Evolutionary conservation across 2,329 filamentous ascomycete genomes (phyloP).

Genomic region (Beauveria medogensis): DNA sequence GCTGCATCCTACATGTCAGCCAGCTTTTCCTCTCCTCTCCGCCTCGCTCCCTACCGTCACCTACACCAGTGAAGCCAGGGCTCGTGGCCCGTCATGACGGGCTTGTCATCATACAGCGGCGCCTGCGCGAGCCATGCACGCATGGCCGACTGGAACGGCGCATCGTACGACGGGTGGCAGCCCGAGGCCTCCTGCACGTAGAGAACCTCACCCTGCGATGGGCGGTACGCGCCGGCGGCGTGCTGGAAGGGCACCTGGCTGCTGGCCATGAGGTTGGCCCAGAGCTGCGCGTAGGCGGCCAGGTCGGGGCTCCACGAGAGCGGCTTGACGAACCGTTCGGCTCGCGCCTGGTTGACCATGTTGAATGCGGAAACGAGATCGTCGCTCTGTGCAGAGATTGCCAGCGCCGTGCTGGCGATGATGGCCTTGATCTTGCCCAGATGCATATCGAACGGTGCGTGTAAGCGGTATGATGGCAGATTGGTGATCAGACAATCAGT

Average conservation of each 20-base stretch:
- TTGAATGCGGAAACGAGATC: conserved; percentile 20
- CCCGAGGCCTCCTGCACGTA: conserved; percentile 23
- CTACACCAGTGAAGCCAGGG: conserved; percentile 30
- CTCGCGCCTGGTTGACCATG: conserved; percentile 25
- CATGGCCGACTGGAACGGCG: conserved; percentile 22
- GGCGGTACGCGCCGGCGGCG: conserved; percentile 22
- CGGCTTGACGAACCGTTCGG: conserved; percentile 19
- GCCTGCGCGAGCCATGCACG: conserved; percentile 25
- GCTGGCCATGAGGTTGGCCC: conserved; percentile 26
- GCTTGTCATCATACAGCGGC: conserved; percentile 21
- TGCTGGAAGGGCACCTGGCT: conserved; percentile 24
- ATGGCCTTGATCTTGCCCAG: conserved; percentile 9
- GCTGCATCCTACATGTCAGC: conserved; percentile 19
- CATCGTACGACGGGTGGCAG: conserved; percentile 22
- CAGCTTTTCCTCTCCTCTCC: neutral
- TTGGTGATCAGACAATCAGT: neutral
- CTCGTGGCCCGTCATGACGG: conserved; percentile 25
- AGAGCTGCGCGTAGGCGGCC: conserved; percentile 25
- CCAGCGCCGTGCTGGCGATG: conserved; percentile 7
- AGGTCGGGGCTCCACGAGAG: conserved; percentile 24
- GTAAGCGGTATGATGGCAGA: neutral
- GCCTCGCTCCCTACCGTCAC: conserved; percentile 2
- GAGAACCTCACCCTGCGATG: conserved; percentile 27
- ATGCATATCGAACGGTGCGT: neutral
- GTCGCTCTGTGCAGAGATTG: conserved; percentile 14